Conservation (phyloP, 345 rosid species). For the Tarenaya hassleriana region DNA sequence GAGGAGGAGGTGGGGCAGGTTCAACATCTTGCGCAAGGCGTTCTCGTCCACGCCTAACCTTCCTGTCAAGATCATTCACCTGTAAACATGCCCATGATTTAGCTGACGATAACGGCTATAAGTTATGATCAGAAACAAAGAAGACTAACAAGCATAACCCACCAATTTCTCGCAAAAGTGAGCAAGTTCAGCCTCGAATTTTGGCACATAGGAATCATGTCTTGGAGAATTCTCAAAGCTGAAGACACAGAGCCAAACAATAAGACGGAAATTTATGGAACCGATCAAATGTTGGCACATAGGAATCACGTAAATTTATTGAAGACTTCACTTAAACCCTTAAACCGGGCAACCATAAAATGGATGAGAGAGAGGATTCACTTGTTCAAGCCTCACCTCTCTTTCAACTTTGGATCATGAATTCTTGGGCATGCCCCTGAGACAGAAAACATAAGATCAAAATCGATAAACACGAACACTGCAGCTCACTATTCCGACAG, state of each 20-base stretch:
- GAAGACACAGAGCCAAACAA: constrained; percentile 19
- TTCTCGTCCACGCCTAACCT: constrained; percentile 94
- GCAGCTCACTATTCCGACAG: no score
- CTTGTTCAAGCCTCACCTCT: constrained; percentile 64
- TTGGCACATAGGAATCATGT: constrained; percentile 58
- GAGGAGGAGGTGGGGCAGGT: constrained; percentile 59
- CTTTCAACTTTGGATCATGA: constrained; percentile 92
- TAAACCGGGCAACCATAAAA: not conserved
- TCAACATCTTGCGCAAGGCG: constrained; percentile 91
- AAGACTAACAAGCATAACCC: constrained; percentile 22
- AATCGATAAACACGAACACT: not conserved
- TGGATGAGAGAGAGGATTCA: not conserved
- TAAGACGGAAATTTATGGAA: no score
- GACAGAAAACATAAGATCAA: no score
- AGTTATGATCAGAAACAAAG: not conserved
- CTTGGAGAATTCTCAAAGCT: constrained; percentile 92
- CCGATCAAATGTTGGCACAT: no score
- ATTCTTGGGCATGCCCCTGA: constrained; percentile 85
- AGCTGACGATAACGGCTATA: not conserved
- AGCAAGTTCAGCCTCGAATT: constrained; percentile 89
- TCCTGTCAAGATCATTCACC: constrained; percentile 95
- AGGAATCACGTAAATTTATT: no score
- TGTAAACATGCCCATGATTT: constrained; percentile 22
- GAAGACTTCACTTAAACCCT: not conserved
- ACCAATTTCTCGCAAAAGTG: constrained; percentile 95